Conservation (phyloP, 2,329 filamentous ascomycete genomes). For the Sporothrix variecibatus region DNA sequence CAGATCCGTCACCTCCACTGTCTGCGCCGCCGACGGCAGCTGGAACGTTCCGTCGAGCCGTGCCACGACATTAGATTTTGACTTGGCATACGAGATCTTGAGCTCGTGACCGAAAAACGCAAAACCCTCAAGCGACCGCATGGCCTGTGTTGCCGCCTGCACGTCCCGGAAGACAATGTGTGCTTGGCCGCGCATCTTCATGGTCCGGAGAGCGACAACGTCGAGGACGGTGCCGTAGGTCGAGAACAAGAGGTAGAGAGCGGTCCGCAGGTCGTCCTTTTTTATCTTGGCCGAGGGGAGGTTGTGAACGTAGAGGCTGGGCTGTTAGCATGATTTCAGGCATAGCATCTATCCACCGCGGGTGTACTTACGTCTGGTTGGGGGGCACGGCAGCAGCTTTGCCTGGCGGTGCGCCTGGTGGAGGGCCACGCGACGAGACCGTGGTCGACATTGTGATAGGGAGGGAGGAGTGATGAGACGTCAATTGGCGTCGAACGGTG, state of each 20-base stretch:
- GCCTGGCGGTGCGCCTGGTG: slow-evolving; percentile 37
- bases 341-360: neutral
- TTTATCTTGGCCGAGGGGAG: slow-evolving; percentile 83
- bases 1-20: slow-evolving; percentile 68
- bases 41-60: slow-evolving; percentile 92
- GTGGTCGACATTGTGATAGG: slow-evolving; percentile 39
- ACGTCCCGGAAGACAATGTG: slow-evolving; percentile 89
- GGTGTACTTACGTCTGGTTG: slow-evolving; percentile 70
- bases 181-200: slow-evolving; percentile 93
- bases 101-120: slow-evolving; percentile 83
- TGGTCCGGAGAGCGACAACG: slow-evolving; percentile 83
- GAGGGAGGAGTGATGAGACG: neutral
- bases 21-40: slow-evolving; percentile 59
- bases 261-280: slow-evolving; percentile 82
- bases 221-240: slow-evolving; percentile 93
- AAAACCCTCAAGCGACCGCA: slow-evolving; percentile 84
- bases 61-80: slow-evolving; percentile 82
- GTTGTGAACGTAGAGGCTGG: slow-evolving; percentile 84
- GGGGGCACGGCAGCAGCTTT: slow-evolving; percentile 60
- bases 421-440: slow-evolving; percentile 35
- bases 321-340: neutral
- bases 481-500: neutral
- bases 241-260: slow-evolving; percentile 90
- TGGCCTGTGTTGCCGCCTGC: slow-evolving; percentile 88
- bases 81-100: slow-evolving; percentile 87